Conservation (phyloP, 164 flowering plant genomes). For the Chimonanthus salicifolius region DNA sequence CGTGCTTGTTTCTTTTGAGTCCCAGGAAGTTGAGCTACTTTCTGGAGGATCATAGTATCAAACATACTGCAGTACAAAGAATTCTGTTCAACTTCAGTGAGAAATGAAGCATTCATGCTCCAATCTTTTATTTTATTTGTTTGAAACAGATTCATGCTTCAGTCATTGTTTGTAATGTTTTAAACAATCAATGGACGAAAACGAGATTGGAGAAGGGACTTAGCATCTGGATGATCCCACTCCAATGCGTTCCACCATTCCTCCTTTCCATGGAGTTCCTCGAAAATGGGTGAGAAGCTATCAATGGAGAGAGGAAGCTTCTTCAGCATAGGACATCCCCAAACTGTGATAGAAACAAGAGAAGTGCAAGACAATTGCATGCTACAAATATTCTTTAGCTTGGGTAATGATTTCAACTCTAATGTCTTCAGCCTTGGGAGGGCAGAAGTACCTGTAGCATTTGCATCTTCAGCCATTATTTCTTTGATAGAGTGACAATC, state of each 20-base stretch:
- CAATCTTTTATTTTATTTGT: too few species aligned
- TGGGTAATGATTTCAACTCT: not conserved
- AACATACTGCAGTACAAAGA: too few species aligned
- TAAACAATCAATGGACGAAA: too few species aligned
- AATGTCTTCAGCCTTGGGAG: not conserved
- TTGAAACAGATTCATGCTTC: too few species aligned
- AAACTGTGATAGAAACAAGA: not conserved
- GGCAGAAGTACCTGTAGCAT: not conserved
- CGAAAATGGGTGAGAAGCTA: not conserved
- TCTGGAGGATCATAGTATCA: too few species aligned
- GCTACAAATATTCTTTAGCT: not conserved
- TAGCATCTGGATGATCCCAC: constrained; percentile 3
- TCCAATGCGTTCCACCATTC: constrained; percentile 11
- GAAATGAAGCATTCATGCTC: too few species aligned
- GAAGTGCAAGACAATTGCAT: not conserved
- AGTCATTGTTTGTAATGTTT: too few species aligned
- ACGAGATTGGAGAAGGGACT: not conserved
- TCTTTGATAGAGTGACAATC: not conserved
- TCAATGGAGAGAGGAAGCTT: constrained; percentile 3
- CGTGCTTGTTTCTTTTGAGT: too few species aligned
- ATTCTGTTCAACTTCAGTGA: too few species aligned
- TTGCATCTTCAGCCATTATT: not conserved
- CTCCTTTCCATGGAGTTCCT: constrained; percentile 1
- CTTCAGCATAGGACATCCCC: constrained; percentile 6
- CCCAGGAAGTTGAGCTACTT: too few species aligned